phyloP scores from a whole-genome alignment of 1,284 basidiomycete genomes.

The Baeospora myosura region DNA sequence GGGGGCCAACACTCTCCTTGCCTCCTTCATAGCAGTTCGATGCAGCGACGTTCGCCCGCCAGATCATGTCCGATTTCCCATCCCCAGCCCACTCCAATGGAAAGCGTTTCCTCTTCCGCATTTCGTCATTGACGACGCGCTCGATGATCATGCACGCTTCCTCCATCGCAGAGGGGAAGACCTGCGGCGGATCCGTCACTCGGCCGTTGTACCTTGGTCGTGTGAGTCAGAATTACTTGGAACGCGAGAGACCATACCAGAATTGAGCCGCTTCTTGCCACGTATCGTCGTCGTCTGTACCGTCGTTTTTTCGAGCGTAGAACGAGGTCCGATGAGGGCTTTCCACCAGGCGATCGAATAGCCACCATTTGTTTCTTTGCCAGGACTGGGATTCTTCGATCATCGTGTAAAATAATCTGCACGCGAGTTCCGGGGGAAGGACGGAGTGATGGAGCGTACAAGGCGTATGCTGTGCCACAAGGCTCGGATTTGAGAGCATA shows the following conservation, averaged over 20 bases:
- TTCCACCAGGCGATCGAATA: conserved; percentile 75
- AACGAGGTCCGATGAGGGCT: conserved; percentile 81
- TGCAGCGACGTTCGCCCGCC: conserved; percentile 88
- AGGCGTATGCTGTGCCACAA: conserved; percentile 66
- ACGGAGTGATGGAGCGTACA: conserved; percentile 68
- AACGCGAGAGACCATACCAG: conserved; percentile 36
- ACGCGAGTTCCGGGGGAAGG: conserved; percentile 66
- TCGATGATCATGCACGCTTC: conserved; percentile 75
- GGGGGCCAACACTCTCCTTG: conserved; percentile 80
- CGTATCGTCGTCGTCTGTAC: conserved; percentile 34
- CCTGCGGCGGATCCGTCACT: conserved; percentile 43
- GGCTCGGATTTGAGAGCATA: conserved; percentile 43
- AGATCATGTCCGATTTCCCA: conserved; percentile 34
- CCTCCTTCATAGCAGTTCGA: conserved; percentile 86
- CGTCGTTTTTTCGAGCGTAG: conserved; percentile 54
- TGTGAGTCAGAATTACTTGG: neutral
- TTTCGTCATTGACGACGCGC: conserved; percentile 67
- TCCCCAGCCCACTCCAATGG: conserved; percentile 64
- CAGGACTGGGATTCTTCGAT: conserved; percentile 53
- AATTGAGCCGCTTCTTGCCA: conserved; percentile 63
- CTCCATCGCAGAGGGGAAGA: conserved; percentile 70
- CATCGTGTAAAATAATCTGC: conserved; percentile 64
- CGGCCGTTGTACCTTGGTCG: conserved; percentile 72
- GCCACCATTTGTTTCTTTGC: conserved; percentile 77
- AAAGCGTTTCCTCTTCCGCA: conserved; percentile 56